phyloP scores from a whole-genome alignment of 768 basidiomycete species.

The Phanerochaete carnosa region DNA sequence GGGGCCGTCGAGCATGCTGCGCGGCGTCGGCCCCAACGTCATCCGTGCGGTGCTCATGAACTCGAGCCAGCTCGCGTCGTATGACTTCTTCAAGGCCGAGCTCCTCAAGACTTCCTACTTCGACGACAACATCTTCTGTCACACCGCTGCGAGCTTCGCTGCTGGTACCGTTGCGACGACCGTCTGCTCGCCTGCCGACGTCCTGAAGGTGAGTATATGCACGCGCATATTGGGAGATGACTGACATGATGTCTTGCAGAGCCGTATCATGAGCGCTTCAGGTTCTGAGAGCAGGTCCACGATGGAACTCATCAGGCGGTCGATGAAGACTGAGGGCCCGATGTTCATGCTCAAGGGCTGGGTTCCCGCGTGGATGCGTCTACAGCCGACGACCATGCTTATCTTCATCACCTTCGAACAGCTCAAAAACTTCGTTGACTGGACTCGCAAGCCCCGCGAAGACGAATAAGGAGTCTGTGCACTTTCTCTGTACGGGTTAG shows the following conservation, averaged over 20 bases:
- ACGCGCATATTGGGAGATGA: slow-evolving; percentile 86
- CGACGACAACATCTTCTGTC: slow-evolving; percentile 76
- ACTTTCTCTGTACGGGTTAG: neutral
- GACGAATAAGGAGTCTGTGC: neutral
- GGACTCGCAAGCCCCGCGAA: slow-evolving; percentile 28
- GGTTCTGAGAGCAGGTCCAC: slow-evolving; percentile 82
- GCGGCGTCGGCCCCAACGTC: slow-evolving; percentile 83
- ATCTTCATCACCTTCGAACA: slow-evolving; percentile 86
- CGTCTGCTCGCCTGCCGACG: slow-evolving; percentile 86
- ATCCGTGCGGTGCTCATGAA: slow-evolving; percentile 89
- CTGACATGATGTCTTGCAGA: slow-evolving; percentile 54
- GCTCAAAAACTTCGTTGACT: slow-evolving; percentile 70
- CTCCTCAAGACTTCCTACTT: slow-evolving; percentile 70
- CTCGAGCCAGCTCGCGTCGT: slow-evolving; percentile 90
- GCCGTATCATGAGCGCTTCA: slow-evolving; percentile 86
- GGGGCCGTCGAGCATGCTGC: slow-evolving; percentile 67
- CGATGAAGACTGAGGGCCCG: slow-evolving; percentile 70
- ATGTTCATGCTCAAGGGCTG: slow-evolving; percentile 95
- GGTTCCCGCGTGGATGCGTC: slow-evolving; percentile 82
- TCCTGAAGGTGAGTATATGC: slow-evolving; percentile 55
- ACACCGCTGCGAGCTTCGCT: slow-evolving; percentile 84
- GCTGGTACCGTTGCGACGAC: slow-evolving; percentile 90
- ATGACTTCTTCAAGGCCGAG: slow-evolving; percentile 90
- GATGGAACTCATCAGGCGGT: slow-evolving; percentile 60
- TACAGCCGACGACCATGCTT: slow-evolving; percentile 85